Evolutionary conservation across 352 stramenopile species (phyloP), one percentile per base, ranked within the genome.

Genomic region (Pilasporangium apinafurcum): DNA sequence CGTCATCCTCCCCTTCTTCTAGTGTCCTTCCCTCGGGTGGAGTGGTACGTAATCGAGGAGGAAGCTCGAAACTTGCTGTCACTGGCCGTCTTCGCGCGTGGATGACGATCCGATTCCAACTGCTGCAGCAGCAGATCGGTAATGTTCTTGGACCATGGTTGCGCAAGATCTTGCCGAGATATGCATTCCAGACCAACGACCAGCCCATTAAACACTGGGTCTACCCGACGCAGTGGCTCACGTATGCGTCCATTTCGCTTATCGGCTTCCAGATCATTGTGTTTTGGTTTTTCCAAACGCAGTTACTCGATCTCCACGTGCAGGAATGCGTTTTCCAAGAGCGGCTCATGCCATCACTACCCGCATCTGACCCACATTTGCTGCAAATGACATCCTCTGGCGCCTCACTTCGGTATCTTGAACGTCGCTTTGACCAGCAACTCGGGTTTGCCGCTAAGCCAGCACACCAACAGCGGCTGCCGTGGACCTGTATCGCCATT

Each of bases 271-370:
- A 87, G 48, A 35, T 62, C 1, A 32, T 79, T 14, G 64, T 80
- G 12, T 75, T 55, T 45, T 65, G 43, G 44, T 53, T 71, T 37
- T 82, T 79, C 37, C 70, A 83, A 48, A 54, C 63, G 6, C 36
- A 71, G 27, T 62, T 47, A 14, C 59, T 86, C 8, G 51, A 74
- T 37, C 44, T 88, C 30, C 59, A 72, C 17, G 73, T 88, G 14
- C 59, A 82, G 32, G 76, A 88, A 53, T 88, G 76, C 47, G 64
- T 74, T 4, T 86, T 83, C 49, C 53, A 67, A 38, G 72, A 83
- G 51, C 62, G 56, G 21, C 42, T 76, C 16, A 54, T 84, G 39
- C 62, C 65, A 27, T 29, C 43, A 8, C 20, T 60, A 25, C 55
- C 56, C 36, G 56, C 62, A 13, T 53, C 41, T 1, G 59, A 62